These are phyloP conservation scores for Sclerotinia minor DNA, from an alignment of 2,329 filamentous ascomycete species.

Conservation along the genomic window DNA sequence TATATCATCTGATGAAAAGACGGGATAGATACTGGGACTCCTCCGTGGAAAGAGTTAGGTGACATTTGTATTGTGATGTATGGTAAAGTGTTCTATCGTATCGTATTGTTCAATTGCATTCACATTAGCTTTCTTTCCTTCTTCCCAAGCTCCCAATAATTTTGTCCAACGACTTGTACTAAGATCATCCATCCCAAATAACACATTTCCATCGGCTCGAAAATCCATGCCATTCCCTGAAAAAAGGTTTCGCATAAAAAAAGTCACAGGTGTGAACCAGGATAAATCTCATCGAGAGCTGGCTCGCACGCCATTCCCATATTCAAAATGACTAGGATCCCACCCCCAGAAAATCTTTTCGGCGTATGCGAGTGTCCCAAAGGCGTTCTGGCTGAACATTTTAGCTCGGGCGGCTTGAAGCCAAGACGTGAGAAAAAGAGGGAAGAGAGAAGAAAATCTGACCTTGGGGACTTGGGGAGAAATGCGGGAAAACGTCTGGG, in stretches of 20 bases:
- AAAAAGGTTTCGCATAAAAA: neutral
- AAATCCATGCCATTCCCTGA: neutral
- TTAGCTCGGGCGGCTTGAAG: slow-evolving; percentile 8
- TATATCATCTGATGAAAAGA: slow-evolving; percentile 17
- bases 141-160: neutral
- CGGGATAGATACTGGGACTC: neutral
- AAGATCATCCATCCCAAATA: neutral
- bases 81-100: neutral
- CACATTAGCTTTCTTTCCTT: neutral
- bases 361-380: slow-evolving; percentile 20
- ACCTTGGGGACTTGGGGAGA: neutral
- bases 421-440: slow-evolving; percentile 3
- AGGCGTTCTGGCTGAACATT: slow-evolving; percentile 12
- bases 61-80: no score
- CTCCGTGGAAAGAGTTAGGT: neutral
- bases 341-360: slow-evolving; percentile 3
- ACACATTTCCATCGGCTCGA: neutral
- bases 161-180: neutral
- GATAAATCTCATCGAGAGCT: neutral
- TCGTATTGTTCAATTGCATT: neutral
- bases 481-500: neutral
- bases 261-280: neutral
- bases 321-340: neutral
- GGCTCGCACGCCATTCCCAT: slow-evolving; percentile 2
- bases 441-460: neutral